Percentiles rank a stretch among this genome's conserved stretches.
Conservation (phyloP, 352 stramenopile genomes). For the Aphanomyces astaci region DNA sequence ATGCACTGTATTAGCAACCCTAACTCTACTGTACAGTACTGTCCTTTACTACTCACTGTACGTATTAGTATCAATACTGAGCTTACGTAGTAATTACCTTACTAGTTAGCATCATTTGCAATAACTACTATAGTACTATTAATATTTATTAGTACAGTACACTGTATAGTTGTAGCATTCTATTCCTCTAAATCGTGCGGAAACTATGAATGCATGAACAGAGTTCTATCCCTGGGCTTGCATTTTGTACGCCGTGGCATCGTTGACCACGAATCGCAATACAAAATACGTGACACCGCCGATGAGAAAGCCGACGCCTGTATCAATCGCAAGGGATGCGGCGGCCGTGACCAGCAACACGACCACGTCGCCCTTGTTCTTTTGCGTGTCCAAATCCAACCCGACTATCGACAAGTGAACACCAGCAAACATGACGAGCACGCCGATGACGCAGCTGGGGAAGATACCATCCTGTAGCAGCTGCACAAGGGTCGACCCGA, state of each 20-base stretch:
- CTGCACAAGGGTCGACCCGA: slow-evolving; percentile 64
- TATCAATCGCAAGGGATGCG: slow-evolving; percentile 44
- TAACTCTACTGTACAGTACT: too few relatives aligned
- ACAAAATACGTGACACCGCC: slow-evolving; percentile 34
- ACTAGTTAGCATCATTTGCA: too few relatives aligned
- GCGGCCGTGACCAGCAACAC: slow-evolving; percentile 38
- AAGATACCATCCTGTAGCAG: slow-evolving; percentile 52
- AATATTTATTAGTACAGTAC: too few relatives aligned
- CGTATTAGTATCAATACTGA: too few relatives aligned
- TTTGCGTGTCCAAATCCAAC: slow-evolving; percentile 40
- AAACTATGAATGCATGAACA: too few relatives aligned
- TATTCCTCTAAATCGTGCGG: too few relatives aligned
- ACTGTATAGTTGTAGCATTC: too few relatives aligned
- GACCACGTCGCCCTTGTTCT: slow-evolving; percentile 30
- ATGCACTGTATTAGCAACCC: too few relatives aligned
- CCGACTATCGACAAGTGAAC: slow-evolving; percentile 42
- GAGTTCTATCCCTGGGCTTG: too few relatives aligned
- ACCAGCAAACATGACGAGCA: slow-evolving; percentile 53
- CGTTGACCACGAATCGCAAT: slow-evolving; percentile 21
- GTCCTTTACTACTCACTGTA: too few relatives aligned
- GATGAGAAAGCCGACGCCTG: slow-evolving; percentile 47
- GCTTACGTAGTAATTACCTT: too few relatives aligned
- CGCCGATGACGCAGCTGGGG: slow-evolving; percentile 41
- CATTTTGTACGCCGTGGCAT: background rate
- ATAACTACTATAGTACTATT: too few relatives aligned